phyloP scores from a whole-genome alignment of 2,329 filamentous ascomycete genomes.

The Lachnellula arida region DNA sequence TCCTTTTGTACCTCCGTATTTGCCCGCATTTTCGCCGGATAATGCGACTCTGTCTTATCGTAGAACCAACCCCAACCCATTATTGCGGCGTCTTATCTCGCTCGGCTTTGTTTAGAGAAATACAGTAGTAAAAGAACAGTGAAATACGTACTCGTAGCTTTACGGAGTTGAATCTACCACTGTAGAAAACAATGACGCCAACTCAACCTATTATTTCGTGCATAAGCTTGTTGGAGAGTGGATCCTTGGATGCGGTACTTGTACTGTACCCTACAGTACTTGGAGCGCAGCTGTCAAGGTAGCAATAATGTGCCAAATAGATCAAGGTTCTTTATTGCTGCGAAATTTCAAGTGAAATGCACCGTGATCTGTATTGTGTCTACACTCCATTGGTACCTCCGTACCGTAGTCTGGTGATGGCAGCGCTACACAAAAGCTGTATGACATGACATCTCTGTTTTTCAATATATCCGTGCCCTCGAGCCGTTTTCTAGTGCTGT shows the following conservation, averaged over 20 bases:
- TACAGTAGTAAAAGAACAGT: too few species aligned
- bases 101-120: too few species aligned
- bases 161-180: too few species aligned
- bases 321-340: background rate
- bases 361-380: background rate
- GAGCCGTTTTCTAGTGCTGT: background rate
- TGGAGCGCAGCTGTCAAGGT: background rate
- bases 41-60: background rate
- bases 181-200: background rate
- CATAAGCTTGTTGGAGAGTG: background rate
- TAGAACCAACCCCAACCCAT: background rate
- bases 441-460: background rate
- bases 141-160: too few species aligned
- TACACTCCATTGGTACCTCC: background rate
- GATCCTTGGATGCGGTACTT: background rate
- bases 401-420: background rate
- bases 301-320: background rate
- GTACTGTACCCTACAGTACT: background rate
- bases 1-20: background rate
- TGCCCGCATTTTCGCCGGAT: background rate
- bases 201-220: background rate
- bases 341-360: background rate
- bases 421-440: background rate
- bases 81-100: too few species aligned
- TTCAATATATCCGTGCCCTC: background rate